Percentiles rank a stretch among this genome's conserved stretches.
phyloP scores from a whole-genome alignment of 176 grass and related monocot species.

The Calamus simplicifolius region DNA sequence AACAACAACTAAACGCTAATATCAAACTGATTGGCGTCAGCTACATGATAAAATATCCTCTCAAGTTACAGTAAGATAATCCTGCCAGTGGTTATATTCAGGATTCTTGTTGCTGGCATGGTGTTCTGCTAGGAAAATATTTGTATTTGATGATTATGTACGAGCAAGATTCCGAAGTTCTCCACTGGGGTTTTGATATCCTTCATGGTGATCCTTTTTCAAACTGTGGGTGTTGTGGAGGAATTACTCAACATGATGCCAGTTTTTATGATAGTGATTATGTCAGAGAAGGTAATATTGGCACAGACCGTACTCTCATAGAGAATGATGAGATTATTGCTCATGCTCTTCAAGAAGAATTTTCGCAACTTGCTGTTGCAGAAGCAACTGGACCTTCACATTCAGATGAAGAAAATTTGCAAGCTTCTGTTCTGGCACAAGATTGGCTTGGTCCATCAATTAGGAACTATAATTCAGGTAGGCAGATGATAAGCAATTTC shows the following conservation, averaged over 20 bases:
- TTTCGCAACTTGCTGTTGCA: slow-evolving; percentile 42
- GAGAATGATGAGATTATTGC: slow-evolving; percentile 18
- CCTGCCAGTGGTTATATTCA: not conserved
- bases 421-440: slow-evolving; percentile 49
- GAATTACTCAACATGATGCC: slow-evolving; percentile 36
- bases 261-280: slow-evolving; percentile 49
- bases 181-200: slow-evolving; percentile 60
- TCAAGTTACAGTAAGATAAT: not conserved
- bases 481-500: slow-evolving; percentile 24
- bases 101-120: slow-evolving; percentile 18
- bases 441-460: slow-evolving; percentile 55
- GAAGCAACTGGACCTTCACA: slow-evolving; percentile 42
- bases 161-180: slow-evolving; percentile 56
- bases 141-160: slow-evolving; percentile 53
- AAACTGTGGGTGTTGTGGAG: slow-evolving; percentile 40
- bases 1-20: too few species aligned
- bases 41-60: too few species aligned
- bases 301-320: not conserved
- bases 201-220: slow-evolving; percentile 58
- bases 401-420: slow-evolving; percentile 55
- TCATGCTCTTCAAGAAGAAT: slow-evolving; percentile 14
- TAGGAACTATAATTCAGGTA: slow-evolving; percentile 74
- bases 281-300: slow-evolving; percentile 48
- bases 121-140: slow-evolving; percentile 20
- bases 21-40: too few species aligned